These are phyloP conservation scores for Melanopsichium pennsylvanicum DNA, from an alignment of 1,284 basidiomycete genomes.

Conservation along the genomic window DNA sequence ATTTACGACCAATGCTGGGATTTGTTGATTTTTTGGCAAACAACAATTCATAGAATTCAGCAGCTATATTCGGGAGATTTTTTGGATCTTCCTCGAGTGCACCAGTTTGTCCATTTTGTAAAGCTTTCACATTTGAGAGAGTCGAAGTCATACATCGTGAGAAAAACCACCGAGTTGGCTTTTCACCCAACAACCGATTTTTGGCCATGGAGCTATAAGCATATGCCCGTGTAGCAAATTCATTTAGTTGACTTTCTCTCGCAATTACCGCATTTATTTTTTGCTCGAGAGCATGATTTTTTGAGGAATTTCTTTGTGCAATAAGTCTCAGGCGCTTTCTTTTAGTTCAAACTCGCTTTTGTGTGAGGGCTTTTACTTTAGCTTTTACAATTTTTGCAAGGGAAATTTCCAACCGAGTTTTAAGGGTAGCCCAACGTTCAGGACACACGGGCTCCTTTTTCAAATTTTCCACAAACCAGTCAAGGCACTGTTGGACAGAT, in stretches of 20 bases:
- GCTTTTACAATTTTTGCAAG: too few species aligned
- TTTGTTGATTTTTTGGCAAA: neutral
- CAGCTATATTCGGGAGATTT: neutral
- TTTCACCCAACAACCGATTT: neutral
- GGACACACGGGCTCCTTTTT: neutral
- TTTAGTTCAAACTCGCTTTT: too few species aligned
- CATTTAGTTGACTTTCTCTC: neutral
- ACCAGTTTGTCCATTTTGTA: neutral
- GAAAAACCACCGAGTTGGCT: neutral
- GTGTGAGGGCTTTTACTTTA: too few species aligned
- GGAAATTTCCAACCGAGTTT: too few species aligned
- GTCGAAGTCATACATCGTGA: neutral
- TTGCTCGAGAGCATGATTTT: neutral
- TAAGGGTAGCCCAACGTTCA: too few species aligned
- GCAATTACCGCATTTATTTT: neutral
- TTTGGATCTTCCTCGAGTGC: neutral
- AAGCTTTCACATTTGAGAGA: neutral
- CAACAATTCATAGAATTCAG: neutral
- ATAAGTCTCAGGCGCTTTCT: too few species aligned
- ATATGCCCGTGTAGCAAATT: neutral
- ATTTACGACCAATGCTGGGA: neutral
- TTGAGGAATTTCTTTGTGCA: neutral
- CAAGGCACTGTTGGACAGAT: neutral
- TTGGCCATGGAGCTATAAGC: neutral
- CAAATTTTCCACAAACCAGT: neutral